A percentile compares a stretch with the other conserved stretches of the same genome.
Conservation (phyloP, 208 protist species). For the Wallacemonas sp. region DNA sequence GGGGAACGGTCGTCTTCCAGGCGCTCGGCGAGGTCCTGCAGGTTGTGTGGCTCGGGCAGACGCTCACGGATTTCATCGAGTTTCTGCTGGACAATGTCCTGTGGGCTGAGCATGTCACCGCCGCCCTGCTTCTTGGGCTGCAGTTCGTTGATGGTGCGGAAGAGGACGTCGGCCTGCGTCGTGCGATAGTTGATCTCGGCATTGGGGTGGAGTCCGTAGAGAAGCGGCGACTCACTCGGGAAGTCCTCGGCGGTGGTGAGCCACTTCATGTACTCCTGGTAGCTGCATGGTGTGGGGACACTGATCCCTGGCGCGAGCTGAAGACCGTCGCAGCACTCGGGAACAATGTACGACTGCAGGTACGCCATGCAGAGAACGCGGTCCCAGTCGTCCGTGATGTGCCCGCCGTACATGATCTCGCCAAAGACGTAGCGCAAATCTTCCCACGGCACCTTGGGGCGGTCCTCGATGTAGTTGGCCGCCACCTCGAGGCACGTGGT, state of each 20-base stretch:
- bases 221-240: conserved; percentile 93
- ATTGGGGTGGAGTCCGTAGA: conserved; percentile 99
- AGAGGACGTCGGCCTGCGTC: conserved; percentile 94
- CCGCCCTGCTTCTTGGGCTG: conserved; percentile 93
- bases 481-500: conserved; percentile 96
- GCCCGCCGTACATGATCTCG: conserved; percentile 99
- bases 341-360: conserved; percentile 89
- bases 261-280: conserved; percentile 96
- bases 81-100: conserved; percentile 92
- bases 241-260: conserved; percentile 90
- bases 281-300: conserved; percentile 81
- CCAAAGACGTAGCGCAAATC: conserved; percentile 99
- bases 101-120: conserved; percentile 84
- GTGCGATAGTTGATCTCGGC: conserved; percentile 99
- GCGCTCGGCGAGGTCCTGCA: conserved; percentile 91
- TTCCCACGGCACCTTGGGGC: conserved; percentile 97
- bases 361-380: conserved; percentile 97
- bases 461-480: conserved; percentile 98
- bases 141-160: conserved; percentile 97
- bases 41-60: conserved; percentile 91
- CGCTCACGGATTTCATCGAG: conserved; percentile 92
- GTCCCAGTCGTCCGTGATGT: conserved; percentile 99
- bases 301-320: conserved; percentile 94
- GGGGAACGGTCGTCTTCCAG: conserved; percentile 97
- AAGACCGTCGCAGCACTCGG: conserved; percentile 91